A percentile compares a stretch with the other conserved stretches of the same genome.
Evolutionary conservation across 2,329 filamentous ascomycete species (phyloP).

Genomic region (Lachnellula occidentalis): DNA sequence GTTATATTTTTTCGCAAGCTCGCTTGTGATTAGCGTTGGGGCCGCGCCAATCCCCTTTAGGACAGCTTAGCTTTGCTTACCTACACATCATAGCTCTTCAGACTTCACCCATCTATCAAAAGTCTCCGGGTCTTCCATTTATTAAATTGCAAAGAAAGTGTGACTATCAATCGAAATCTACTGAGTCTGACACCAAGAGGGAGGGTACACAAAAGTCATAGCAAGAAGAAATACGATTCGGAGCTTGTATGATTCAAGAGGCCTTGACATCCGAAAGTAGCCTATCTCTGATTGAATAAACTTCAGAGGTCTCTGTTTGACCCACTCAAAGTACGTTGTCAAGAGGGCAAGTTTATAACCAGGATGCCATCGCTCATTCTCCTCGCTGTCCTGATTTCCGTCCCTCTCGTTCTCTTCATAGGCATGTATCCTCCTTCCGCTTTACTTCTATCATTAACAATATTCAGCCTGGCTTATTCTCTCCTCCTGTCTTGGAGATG

Average conservation of each 20-base stretch:
- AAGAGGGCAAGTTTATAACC: background rate
- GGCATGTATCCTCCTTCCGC: constrained; percentile 19
- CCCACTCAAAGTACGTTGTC: background rate
- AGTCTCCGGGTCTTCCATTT: background rate
- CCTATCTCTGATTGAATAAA: too few relatives aligned
- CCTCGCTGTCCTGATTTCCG: constrained; percentile 17
- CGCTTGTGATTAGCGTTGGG: background rate
- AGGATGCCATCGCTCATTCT: constrained; percentile 22
- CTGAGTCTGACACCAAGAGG: too few relatives aligned
- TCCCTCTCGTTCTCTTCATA: constrained; percentile 25
- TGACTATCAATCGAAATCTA: too few relatives aligned
- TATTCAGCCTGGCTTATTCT: constrained; percentile 34
- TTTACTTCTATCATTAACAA: constrained; percentile 29
- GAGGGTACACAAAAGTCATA: too few relatives aligned
- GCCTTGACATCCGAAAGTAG: too few relatives aligned
- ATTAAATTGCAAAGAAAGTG: background rate
- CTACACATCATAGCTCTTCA: background rate
- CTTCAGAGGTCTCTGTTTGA: too few relatives aligned
- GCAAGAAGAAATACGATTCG: too few relatives aligned
- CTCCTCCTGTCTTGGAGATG: constrained; percentile 32
- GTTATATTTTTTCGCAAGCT: background rate
- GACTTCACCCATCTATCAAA: background rate
- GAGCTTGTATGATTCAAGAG: too few relatives aligned
- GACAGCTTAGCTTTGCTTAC: background rate
- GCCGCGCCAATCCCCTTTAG: constrained; percentile 1